Base-by-base conservation (phyloP, 164 flowering plant species). In the Tinospora cordifolia region DNA sequence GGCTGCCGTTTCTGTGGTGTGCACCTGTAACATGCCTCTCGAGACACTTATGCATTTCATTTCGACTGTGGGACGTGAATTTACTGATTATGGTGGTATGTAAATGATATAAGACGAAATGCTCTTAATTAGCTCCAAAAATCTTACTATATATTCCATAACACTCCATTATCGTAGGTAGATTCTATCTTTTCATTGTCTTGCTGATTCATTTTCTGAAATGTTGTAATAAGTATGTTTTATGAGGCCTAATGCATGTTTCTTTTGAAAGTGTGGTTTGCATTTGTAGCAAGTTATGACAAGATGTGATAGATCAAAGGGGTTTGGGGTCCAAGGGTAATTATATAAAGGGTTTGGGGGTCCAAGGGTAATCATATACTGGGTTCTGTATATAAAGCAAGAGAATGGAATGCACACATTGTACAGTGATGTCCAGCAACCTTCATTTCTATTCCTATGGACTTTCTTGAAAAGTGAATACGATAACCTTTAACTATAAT, bases 11-110 rank as follows among this genome's bases (percentile, higher is more conserved):
- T 78, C 84, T 34, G 75, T 87, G 70, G 76, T 89, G 62, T 71
- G 75, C 69, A 58, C 85, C 21, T 74, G 46, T 75, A 87, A 83
- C 68, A 79, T 92, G 63, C 85, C 95, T 67, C 79, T 86, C 77
- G 96, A 87, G 78, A 76, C 78, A 27, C 82, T 95, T 65, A 69
- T 88, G 78, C 82, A 81, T 72, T 95, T 95, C 75, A 62, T 95
- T 82, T 80, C 91, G 60, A 66, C 88, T 39, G 39, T 95, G 54
- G 96, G 98, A 21, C 86, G 87, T 24, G 98, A 92, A 73, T 85
- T 83, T 68, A 87, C 90, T 74, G 90, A 87, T 79, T 71, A 15
- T 82, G 86, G 86, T 75, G 98, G 99, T 95, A 86, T 65, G 89
- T 54, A 34, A 13, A 49, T 24, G 11, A 19, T 34, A 17, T 51